Conservation (phyloP, 305 asterid genomes). For the Solanum hybrid region DNA sequence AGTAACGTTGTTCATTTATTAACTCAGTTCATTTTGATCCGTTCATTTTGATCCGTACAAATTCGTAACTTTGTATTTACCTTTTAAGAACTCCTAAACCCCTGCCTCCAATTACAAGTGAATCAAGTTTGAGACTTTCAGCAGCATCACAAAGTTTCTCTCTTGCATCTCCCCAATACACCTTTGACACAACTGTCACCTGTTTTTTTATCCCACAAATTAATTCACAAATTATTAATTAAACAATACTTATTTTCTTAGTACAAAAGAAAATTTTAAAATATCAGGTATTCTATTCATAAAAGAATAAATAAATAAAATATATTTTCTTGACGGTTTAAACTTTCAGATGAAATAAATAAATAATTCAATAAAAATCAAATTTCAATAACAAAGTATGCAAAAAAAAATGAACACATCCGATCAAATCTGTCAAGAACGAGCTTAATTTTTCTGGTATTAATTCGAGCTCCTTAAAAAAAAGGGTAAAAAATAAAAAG, state of each 20-base stretch:
- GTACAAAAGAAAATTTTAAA: background rate
- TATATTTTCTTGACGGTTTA: background rate
- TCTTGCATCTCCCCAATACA: conserved; percentile 81
- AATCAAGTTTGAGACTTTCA: conserved; percentile 50
- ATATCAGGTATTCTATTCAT: background rate
- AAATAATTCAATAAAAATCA: background rate
- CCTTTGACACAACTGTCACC: conserved; percentile 64
- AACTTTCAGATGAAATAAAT: background rate
- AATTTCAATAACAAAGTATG: background rate
- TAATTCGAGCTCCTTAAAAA: background rate
- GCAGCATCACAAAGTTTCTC: conserved; percentile 65
- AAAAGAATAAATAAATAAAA: background rate
- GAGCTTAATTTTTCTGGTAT: background rate
- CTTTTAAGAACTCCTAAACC: conserved; percentile 61
- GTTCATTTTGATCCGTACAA: too few relatives aligned
- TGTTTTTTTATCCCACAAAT: background rate
- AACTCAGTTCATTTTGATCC: too few relatives aligned
- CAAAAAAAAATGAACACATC: background rate
- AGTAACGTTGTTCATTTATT: too few relatives aligned
- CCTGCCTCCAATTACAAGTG: conserved; percentile 69
- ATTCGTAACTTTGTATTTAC: conserved; percentile 12
- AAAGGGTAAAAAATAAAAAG: background rate
- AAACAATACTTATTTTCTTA: background rate
- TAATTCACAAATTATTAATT: background rate
- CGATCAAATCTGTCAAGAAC: background rate